These are phyloP conservation scores for Ophiostoma sp. DNA, from an alignment of 2,329 filamentous ascomycete species.

Conservation along the genomic window DNA sequence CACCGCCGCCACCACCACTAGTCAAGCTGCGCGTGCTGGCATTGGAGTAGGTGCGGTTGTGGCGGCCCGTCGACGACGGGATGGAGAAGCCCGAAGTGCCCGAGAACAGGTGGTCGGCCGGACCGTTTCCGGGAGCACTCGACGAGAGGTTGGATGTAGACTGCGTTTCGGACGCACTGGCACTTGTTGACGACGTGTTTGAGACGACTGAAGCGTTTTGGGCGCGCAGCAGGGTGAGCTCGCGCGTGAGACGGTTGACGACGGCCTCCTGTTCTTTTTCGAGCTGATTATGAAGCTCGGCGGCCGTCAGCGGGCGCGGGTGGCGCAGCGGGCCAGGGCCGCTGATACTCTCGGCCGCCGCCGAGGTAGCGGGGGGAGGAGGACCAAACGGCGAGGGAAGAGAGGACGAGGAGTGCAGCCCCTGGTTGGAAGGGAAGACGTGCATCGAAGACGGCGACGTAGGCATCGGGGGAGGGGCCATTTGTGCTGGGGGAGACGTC, in stretches of 20 bases:
- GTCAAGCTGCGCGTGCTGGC: constrained; percentile 50
- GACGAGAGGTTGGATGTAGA: constrained; percentile 33
- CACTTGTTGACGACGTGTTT: constrained; percentile 58
- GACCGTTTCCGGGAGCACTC: constrained; percentile 35
- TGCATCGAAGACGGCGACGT: constrained; percentile 46
- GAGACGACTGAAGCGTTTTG: constrained; percentile 63
- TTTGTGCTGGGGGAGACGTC: constrained; percentile 31
- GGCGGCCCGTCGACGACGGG: constrained; percentile 46
- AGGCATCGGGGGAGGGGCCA: constrained; percentile 39
- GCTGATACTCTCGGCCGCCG: constrained; percentile 40
- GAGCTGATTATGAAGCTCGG: constrained; percentile 81
- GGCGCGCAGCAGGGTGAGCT: constrained; percentile 75
- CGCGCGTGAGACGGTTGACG: constrained; percentile 87
- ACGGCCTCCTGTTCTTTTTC: constrained; percentile 96
- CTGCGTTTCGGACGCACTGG: constrained; percentile 38
- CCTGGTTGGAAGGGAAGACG: constrained; percentile 54
- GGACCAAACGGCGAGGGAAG: constrained; percentile 36
- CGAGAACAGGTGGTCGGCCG: constrained; percentile 44
- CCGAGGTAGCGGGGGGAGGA: constrained; percentile 33
- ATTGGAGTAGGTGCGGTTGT: constrained; percentile 55
- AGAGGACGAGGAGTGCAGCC: constrained; percentile 40
- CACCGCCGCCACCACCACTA: background rate
- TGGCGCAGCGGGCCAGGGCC: constrained; percentile 74
- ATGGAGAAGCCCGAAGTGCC: constrained; percentile 55
- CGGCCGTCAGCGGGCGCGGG: constrained; percentile 78